Percentiles rank a stretch among this genome's conserved stretches.
Conservation (phyloP, 78 protist genomes). For the Dictyostelium brefeldianum region DNA sequence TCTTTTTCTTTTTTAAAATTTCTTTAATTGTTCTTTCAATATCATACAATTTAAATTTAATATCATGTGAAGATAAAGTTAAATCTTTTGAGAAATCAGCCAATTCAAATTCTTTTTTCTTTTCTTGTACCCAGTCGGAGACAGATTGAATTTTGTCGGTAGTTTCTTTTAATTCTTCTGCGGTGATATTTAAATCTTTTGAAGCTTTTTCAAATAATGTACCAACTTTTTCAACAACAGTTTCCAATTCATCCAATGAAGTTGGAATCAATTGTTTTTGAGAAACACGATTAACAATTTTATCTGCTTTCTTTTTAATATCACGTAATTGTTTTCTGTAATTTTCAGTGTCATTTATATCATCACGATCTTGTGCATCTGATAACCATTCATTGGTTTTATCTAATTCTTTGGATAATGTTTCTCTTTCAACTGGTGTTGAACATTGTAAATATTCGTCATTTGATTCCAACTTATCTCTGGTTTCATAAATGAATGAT, state of each 20-base stretch:
- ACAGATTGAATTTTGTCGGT: conserved; percentile 4
- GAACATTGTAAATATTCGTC: conserved; percentile 57
- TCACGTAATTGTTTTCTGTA: conserved; percentile 21
- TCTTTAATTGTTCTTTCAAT: conserved; percentile 52
- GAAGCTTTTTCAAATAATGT: not conserved
- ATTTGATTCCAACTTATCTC: conserved; percentile 50
- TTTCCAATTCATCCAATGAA: conserved; percentile 13
- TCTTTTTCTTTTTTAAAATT: conserved; percentile 22
- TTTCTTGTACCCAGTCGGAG: conserved; percentile 26
- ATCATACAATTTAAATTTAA: conserved; percentile 30
- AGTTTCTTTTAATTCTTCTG: conserved; percentile 23
- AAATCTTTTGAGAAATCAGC: conserved; percentile 59
- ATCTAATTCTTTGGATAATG: conserved; percentile 18
- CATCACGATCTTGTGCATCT: conserved; percentile 34
- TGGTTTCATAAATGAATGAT: conserved; percentile 66
- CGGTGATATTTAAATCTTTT: conserved; percentile 31
- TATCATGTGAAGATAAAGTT: conserved; percentile 8
- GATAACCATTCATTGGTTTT: conserved; percentile 30
- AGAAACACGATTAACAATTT: conserved; percentile 23
- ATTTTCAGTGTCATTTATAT: not conserved
- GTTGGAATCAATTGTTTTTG: conserved; percentile 22
- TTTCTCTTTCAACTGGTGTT: conserved; percentile 38
- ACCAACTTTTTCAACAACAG: not conserved
- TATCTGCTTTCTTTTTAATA: conserved; percentile 30
- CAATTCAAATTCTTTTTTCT: not conserved